Base-by-base conservation (phyloP, 805 yeast species). In the Diddensiella santjacobensis region DNA sequence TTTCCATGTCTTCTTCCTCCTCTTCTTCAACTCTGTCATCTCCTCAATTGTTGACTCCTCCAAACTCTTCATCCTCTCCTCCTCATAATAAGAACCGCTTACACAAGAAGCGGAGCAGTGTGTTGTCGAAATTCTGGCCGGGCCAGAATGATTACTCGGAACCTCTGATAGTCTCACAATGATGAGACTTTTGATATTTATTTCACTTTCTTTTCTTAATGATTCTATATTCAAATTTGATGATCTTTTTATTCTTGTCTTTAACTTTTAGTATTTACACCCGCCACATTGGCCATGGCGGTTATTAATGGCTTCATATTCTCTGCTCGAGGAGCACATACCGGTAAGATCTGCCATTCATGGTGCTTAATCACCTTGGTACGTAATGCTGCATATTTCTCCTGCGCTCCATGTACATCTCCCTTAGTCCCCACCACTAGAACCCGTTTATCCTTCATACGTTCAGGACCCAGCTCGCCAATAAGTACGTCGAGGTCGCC, bases 351-450 rank as follows among this genome's bases (percentile, higher is more conserved):
- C 49, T 80, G 78, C 95, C 96, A 88, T 0, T 63, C 63, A n/a
- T 47, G 47, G 36, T 65, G 64, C 15, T 56, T 53, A 3, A 64
- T 64, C n/a, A 79, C 77, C 57, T 66, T 77, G 0, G 63, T 61
- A 40, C 69, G 70, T 45, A 93, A 68, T 4, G 47, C 50, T 2
- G 40, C 39, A 56, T 70, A 91, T 40, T 73, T 78, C 3, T 68
- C 71, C 35, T 74, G 71, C 2, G 84, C 67, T 1, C 68, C 76
- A 38, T 75, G 77, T 18, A 87, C 59, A 63, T 93, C 99, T 1
- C 96, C 98, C 66, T 93, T 93, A n/a, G 96, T 90, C 13, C 91
- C 96, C 6, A 90, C 86, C 15, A 93, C 79, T 48, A 93, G 69
- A 0, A 84, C 75, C 37, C 72, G 75, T 59, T 89, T 89, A 30